Conservation (phyloP, 1,284 basidiomycete genomes). For the Gymnopus androsaceus region DNA sequence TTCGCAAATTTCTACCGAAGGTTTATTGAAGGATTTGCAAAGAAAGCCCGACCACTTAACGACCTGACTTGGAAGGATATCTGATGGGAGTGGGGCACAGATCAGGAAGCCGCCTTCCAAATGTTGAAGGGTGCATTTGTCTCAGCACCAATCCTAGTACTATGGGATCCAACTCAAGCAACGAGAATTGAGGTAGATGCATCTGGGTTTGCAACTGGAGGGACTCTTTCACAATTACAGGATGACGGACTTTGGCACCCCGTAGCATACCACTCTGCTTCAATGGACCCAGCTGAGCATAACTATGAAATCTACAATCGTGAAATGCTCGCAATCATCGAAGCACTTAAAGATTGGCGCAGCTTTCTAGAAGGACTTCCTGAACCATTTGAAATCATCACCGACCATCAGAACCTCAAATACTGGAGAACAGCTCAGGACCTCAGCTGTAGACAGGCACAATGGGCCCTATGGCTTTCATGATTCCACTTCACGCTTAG, state of each 20-base stretch:
- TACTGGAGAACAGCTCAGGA: no score
- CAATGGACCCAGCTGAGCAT: neutral
- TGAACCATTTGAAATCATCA: no score
- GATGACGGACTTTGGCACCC: constrained; percentile 10
- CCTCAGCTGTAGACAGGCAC: no score
- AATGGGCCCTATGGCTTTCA: no score
- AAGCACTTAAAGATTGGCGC: no score
- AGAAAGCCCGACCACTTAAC: neutral
- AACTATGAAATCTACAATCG: constrained; percentile 14
- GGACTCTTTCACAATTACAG: constrained; percentile 8
- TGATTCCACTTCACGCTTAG: no score
- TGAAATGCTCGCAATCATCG: constrained; percentile 15
- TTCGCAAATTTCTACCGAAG: no score
- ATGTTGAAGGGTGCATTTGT: neutral
- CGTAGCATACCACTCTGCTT: constrained; percentile 2
- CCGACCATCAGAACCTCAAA: no score
- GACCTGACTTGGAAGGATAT: neutral
- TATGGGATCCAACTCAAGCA: neutral
- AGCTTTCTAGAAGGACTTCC: no score
- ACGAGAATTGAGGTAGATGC: constrained; percentile 12
- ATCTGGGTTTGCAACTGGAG: constrained; percentile 11
- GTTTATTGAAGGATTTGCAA: no score
- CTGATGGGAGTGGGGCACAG: neutral
- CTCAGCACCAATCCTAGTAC: neutral
- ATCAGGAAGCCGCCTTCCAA: neutral